Evolutionary conservation across 1,284 basidiomycete species (phyloP).

Genomic region (Cryptococcus sp.): DNA sequence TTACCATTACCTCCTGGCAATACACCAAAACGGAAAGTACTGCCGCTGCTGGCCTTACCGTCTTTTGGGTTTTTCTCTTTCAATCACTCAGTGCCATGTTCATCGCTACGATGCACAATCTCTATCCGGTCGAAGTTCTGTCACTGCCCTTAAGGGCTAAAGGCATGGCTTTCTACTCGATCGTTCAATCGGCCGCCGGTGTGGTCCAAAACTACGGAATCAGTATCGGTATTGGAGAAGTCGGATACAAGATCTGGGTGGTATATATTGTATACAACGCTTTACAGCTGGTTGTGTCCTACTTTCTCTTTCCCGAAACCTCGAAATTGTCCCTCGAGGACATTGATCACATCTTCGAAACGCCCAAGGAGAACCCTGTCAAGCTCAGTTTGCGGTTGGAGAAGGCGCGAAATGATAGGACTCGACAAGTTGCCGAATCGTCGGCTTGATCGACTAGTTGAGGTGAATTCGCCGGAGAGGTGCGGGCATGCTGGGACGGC

Average conservation of each 20-base stretch:
- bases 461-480: too few species aligned
- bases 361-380: slow-evolving; percentile 49
- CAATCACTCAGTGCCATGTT: slow-evolving; percentile 1
- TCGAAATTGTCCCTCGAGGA: slow-evolving; percentile 55
- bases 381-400: slow-evolving; percentile 45
- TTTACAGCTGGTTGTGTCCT: slow-evolving; percentile 57
- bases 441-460: too few species aligned
- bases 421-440: too few species aligned
- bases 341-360: slow-evolving; percentile 55
- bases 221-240: slow-evolving; percentile 3
- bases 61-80: slow-evolving; percentile 25
- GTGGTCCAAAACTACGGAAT: slow-evolving; percentile 2
- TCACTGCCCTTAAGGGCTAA: slow-evolving; percentile 49
- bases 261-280: slow-evolving; percentile 55
- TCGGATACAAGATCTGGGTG: slow-evolving; percentile 49
- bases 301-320: slow-evolving; percentile 54
- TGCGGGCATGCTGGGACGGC: too few species aligned
- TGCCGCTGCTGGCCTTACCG: slow-evolving; percentile 31
- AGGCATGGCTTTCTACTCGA: slow-evolving; percentile 40
- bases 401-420: slow-evolving; percentile 1
- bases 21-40: slow-evolving; percentile 7
- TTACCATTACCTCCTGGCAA: slow-evolving; percentile 18
- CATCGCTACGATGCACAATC: slow-evolving; percentile 13
- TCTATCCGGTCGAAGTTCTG: slow-evolving; percentile 6
- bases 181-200: slow-evolving; percentile 7